Evolutionary conservation across 768 basidiomycete genomes (phyloP).

Genomic region (Boletus vinaceobasis): DNA sequence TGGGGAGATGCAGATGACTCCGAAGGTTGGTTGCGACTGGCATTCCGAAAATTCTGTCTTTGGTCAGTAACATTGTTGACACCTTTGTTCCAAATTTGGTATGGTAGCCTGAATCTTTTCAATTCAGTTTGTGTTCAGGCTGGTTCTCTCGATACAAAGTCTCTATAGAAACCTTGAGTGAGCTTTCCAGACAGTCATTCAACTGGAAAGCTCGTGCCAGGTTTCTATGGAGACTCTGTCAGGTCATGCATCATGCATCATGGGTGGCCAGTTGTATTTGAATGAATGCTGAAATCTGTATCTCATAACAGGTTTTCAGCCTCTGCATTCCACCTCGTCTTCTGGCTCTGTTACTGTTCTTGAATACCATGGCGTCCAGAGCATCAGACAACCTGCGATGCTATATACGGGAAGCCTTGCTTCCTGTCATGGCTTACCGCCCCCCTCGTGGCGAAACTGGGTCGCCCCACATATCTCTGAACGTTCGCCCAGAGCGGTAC

Average conservation of each 20-base stretch:
- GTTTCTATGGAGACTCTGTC: constrained; percentile 20
- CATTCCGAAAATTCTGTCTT: not conserved
- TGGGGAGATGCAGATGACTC: not conserved
- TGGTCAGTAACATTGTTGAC: not conserved
- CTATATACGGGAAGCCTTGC: constrained; percentile 45
- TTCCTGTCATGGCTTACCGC: constrained; percentile 42
- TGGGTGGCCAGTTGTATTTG: not conserved
- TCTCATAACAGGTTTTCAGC: not conserved
- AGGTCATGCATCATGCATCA: no score
- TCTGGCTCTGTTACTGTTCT: not conserved
- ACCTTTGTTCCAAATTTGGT: constrained; percentile 10
- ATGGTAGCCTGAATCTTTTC: not conserved
- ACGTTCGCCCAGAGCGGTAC: constrained; percentile 46
- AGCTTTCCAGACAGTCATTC: not conserved
- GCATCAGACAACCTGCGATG: constrained; percentile 43
- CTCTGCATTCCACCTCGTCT: not conserved
- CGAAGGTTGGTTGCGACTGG: not conserved
- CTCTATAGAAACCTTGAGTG: no score
- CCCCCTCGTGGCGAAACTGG: constrained; percentile 33
- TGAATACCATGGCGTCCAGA: constrained; percentile 24
- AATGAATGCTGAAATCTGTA: not conserved
- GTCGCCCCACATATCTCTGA: constrained; percentile 19
- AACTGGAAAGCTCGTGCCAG: not conserved
- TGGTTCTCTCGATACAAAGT: not conserved
- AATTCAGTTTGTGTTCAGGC: constrained; percentile 3